Evolutionary conservation across 2,329 filamentous ascomycete species (phyloP), one percentile per base, ranked within the genome.

Genomic region (Ophiostoma novo-ulmi): DNA sequence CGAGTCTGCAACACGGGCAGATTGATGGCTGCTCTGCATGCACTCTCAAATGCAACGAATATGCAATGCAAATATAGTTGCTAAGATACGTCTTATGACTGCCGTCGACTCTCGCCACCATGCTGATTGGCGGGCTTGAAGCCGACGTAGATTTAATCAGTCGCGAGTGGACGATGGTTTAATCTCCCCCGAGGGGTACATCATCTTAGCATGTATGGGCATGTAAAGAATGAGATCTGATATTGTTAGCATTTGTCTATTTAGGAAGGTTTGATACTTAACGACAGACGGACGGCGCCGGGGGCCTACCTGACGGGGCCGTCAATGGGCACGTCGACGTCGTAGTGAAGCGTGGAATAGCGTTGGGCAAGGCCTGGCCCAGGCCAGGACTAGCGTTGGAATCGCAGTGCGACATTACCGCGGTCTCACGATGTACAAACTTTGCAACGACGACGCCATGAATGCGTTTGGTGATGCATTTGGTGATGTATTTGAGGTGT

Each of bases 301-400:
- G 61, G 35, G 61, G 61, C 61, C 61, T 64, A 64, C n/a, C 55
- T 35, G 17, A 64, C 8, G 31, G 61, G 61, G 61, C 58, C 14
- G 58, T 58, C 52, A 26, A 48, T 48, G 58, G 55, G 58, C 22
- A 14, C 11, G 14, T 36, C 8, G 61, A 64, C 20, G 58, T 63
- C 13, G 58, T 22, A 58, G n/a, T 11, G 52, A 22, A 48, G 44
- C 11, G 52, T 13, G 8, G 8, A 14, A 58, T 20, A 7, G 44
- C 44, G 44, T 20, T 48, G 44, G 6, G 8, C 44, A 20, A 48
- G 41, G 44, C 44, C 55, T 6, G 55, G 55, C n/a, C 58, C 58
- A 63, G 58, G n/a, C 52, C 55, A 61, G 31, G 61, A 14, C 61
- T 64, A 64, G 31, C 61, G 61, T 17, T 64, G 58, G 5, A 22